Evolutionary conservation across 371 early-diverging fungal species (phyloP).

Genomic region (Gilbertella persicaria): DNA sequence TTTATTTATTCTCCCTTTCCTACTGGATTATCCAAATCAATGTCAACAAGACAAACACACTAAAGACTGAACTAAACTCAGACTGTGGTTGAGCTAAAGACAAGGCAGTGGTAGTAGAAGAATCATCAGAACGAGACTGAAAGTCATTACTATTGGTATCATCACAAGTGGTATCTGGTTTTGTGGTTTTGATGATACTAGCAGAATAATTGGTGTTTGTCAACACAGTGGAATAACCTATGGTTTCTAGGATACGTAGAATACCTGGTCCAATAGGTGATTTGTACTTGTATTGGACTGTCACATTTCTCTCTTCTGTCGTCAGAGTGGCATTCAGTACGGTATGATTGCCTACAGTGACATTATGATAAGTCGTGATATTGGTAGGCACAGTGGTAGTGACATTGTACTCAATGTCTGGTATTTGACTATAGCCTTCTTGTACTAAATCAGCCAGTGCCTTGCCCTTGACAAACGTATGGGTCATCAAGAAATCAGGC

Average conservation of each 20-base stretch:
- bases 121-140: neutral
- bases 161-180: conserved; percentile 13
- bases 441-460: conserved; percentile 13
- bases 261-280: conserved; percentile 41
- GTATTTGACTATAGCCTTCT: conserved; percentile 14
- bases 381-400: conserved; percentile 1
- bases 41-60: neutral
- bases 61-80: neutral
- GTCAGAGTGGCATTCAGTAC: neutral
- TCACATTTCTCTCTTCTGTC: neutral
- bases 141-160: conserved; percentile 5
- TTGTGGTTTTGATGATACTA: conserved; percentile 10
- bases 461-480: conserved; percentile 12
- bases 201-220: conserved; percentile 31
- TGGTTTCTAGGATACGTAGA: conserved; percentile 34
- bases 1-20: neutral
- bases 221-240: conserved; percentile 39
- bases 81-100: too few relatives aligned
- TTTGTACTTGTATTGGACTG: conserved; percentile 7
- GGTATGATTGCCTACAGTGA: conserved; percentile 10
- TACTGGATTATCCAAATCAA: too few relatives aligned
- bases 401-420: conserved; percentile 14
- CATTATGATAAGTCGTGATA: conserved; percentile 8
- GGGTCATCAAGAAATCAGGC: conserved; percentile 31
- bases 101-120: neutral